Conservation (phyloP, 2,329 filamentous ascomycete species). For the Didymella pomorum region DNA sequence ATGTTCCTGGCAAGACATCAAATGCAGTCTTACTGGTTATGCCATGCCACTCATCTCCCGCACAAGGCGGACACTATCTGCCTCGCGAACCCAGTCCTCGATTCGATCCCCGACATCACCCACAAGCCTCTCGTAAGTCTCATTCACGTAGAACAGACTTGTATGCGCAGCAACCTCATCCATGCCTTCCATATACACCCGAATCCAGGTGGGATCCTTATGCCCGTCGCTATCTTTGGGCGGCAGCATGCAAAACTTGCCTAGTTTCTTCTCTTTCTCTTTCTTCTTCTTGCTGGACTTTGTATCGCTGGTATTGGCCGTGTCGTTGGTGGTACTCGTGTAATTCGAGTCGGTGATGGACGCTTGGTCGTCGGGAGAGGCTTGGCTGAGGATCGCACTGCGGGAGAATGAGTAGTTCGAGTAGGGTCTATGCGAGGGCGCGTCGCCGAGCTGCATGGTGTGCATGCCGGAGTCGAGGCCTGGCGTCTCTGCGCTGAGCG, state of each 20-base stretch:
- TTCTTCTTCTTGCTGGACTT: conserved; percentile 13
- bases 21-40: neutral
- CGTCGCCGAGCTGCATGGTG: conserved; percentile 30
- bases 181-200: conserved; percentile 80
- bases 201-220: conserved; percentile 76
- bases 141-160: conserved; percentile 76
- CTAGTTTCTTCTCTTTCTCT: conserved; percentile 61
- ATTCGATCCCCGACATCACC: conserved; percentile 74
- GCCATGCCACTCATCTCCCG: conserved; percentile 34
- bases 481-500: conserved; percentile 21
- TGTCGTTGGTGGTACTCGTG: conserved; percentile 34
- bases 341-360: conserved; percentile 33
- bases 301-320: conserved; percentile 10
- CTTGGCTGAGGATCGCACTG: conserved; percentile 41
- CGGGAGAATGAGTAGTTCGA: conserved; percentile 42
- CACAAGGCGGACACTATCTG: conserved; percentile 51
- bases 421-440: conserved; percentile 30
- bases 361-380: conserved; percentile 33
- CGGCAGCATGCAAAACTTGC: conserved; percentile 81
- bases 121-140: conserved; percentile 79
- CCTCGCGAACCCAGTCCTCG: conserved; percentile 73
- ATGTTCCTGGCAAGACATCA: too few relatives aligned
- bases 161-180: conserved; percentile 89
- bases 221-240: conserved; percentile 64
- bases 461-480: conserved; percentile 35